Evolutionary conservation across 2,329 filamentous ascomycete genomes (phyloP).

Genomic region (Talaromyces sp.): DNA sequence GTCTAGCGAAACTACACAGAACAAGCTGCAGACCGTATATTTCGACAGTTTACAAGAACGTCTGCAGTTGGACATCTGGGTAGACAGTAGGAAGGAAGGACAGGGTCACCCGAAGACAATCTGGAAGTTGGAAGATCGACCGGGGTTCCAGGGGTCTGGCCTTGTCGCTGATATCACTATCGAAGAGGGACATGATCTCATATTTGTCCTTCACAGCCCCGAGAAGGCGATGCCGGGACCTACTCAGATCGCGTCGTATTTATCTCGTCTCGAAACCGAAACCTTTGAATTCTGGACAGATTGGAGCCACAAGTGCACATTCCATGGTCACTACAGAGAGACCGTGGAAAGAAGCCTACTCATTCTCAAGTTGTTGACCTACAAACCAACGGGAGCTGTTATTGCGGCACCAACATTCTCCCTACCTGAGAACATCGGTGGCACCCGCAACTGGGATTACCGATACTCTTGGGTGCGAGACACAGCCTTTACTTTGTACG

Average conservation of each 20-base stretch:
- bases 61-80: conserved; percentile 63
- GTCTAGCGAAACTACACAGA: conserved; percentile 31
- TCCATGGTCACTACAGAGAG: conserved; percentile 68
- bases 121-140: conserved; percentile 51
- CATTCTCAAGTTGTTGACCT: conserved; percentile 71
- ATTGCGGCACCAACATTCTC: conserved; percentile 73
- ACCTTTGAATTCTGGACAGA: conserved; percentile 69
- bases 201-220: conserved; percentile 64
- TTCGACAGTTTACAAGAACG: conserved; percentile 57
- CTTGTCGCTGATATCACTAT: conserved; percentile 57
- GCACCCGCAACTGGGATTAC: conserved; percentile 49
- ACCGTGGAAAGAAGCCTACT: conserved; percentile 66
- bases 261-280: conserved; percentile 61
- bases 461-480: conserved; percentile 71
- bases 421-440: conserved; percentile 68
- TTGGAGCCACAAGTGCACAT: conserved; percentile 67
- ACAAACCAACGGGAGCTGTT: conserved; percentile 73
- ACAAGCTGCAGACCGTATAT: conserved; percentile 55
- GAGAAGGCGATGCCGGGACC: conserved; percentile 53
- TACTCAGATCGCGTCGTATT: conserved; percentile 52
- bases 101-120: conserved; percentile 45
- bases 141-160: conserved; percentile 56
- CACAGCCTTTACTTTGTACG: conserved; percentile 71
- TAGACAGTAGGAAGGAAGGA: conserved; percentile 54
- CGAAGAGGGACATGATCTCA: conserved; percentile 62